These are phyloP conservation scores for Termitomyces sp. DNA, from an alignment of 768 basidiomycete species.

Conservation along the genomic window DNA sequence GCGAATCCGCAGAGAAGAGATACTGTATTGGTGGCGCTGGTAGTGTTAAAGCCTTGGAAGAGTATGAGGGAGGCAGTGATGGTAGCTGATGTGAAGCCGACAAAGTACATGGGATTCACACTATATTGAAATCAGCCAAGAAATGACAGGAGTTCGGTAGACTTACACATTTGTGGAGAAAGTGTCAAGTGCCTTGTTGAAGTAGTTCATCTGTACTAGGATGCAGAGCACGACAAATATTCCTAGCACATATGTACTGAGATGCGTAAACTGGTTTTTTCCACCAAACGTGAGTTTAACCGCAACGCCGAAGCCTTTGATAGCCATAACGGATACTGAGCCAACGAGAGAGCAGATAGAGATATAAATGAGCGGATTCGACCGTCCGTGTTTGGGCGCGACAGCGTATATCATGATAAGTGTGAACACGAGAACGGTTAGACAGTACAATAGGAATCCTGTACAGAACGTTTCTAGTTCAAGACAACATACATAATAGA, in stretches of 20 bases:
- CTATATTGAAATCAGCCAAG: slow-evolving; percentile 29
- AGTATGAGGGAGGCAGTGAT: slow-evolving; percentile 93
- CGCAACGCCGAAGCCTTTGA: slow-evolving; percentile 97
- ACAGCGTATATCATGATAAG: slow-evolving; percentile 84
- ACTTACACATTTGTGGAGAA: slow-evolving; percentile 96
- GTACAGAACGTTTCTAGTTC: not conserved
- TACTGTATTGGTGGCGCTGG: slow-evolving; percentile 71
- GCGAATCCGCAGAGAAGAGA: slow-evolving; percentile 88
- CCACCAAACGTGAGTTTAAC: slow-evolving; percentile 91
- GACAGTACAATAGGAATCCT: slow-evolving; percentile 92
- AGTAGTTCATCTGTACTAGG: slow-evolving; percentile 91
- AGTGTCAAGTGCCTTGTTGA: slow-evolving; percentile 96
- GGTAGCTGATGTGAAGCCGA: slow-evolving; percentile 91
- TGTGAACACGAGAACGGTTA: slow-evolving; percentile 76
- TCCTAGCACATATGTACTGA: slow-evolving; percentile 95
- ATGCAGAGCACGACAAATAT: slow-evolving; percentile 81
- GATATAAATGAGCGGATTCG: slow-evolving; percentile 87
- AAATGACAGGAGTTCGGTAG: not conserved
- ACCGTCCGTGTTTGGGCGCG: slow-evolving; percentile 80
- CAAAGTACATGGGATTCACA: slow-evolving; percentile 97
- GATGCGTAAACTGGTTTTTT: slow-evolving; percentile 91
- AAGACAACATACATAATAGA: not conserved
- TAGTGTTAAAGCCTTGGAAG: slow-evolving; percentile 96
- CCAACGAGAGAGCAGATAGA: slow-evolving; percentile 97
- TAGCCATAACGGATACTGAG: slow-evolving; percentile 96